Evolutionary conservation across 2,329 filamentous ascomycete genomes (phyloP), one percentile per base, ranked within the genome.

Genomic region (Westerdykella aurantiaca): DNA sequence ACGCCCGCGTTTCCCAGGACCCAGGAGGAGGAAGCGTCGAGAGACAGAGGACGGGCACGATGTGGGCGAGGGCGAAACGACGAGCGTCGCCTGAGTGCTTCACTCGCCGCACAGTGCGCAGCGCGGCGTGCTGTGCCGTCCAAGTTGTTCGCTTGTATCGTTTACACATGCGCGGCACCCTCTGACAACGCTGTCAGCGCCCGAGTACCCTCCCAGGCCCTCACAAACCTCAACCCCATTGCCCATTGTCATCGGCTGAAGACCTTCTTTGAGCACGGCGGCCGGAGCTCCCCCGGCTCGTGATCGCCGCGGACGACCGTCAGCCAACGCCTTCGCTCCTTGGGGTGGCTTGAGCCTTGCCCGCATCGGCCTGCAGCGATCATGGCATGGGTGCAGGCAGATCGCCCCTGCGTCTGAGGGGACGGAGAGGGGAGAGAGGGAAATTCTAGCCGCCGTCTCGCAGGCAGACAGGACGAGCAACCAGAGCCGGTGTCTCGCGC

Each of bases 11-110:
- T 9, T 9, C 7, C 9, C 11, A 12, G 25, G 7, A 29, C 25
- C 25, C 11, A 29, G 9, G 7, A 29, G 25, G 3, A 21, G 9
- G 9, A 29, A 12, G 7, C 2, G 25, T 29, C 4, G 25, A 29
- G 25, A 29, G 25, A 29, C 25, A 29, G 25, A 29, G 25, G 25
- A 29, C 7, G 25, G 25, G 25, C 11, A 12, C 25, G 25, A 12
- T 29, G 25, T 29, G 25, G n/a, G 9, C 10, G n/a, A 16, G 33
- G 33, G 55, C 64, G 64, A 68, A 66, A 67, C 64, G 48, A 53
- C 60, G 56, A 59, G 50, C 55, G 60, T 61, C 57, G 56, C 53
- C 58, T 54, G 49, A 56, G 51, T 64, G 57, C 63, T 56, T 63
- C 63, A 60, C 33, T 18, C 53, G 43, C 50, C 29, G 42, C 45